These are phyloP conservation scores for Paramecium sexaurelia DNA, from an alignment of 73 alveolate species.

Conservation along the genomic window DNA sequence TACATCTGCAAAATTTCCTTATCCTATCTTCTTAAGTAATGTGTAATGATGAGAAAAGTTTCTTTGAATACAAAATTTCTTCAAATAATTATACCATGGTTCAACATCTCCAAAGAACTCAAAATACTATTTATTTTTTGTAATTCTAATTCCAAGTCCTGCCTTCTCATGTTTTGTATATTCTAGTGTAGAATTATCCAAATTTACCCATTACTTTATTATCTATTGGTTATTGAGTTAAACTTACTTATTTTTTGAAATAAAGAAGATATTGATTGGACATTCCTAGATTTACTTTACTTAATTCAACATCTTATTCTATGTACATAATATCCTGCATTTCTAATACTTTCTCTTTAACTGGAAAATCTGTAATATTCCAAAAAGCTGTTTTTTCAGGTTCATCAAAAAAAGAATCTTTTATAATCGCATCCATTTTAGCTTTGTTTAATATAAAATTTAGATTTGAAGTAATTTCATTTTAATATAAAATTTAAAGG, in stretches of 20 bases:
- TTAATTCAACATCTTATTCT: not conserved
- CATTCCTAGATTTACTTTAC: not conserved
- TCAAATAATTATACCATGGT: not conserved
- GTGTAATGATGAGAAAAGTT: constrained; percentile 51
- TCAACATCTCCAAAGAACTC: constrained; percentile 40
- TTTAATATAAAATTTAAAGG: not conserved
- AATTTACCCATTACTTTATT: not conserved
- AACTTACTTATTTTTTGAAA: constrained; percentile 2
- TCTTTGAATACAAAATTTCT: constrained; percentile 20
- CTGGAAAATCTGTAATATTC: not conserved
- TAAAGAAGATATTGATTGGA: not conserved
- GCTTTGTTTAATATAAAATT: not conserved
- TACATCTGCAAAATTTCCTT: constrained; percentile 65
- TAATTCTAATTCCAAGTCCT: not conserved
- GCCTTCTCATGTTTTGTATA: not conserved
- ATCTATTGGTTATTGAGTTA: not conserved
- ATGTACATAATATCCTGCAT: not conserved
- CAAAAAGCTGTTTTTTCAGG: not conserved
- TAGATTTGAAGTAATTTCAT: not conserved
- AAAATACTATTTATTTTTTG: not conserved
- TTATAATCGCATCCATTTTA: not conserved
- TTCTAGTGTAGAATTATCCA: not conserved
- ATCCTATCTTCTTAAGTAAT: constrained; percentile 43
- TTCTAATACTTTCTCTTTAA: not conserved
- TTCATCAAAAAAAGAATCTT: constrained; percentile 10